Evolutionary conservation across 1,284 basidiomycete genomes (phyloP), one percentile per base, ranked within the genome.

Genomic region (Apiotrichum domesticum): DNA sequence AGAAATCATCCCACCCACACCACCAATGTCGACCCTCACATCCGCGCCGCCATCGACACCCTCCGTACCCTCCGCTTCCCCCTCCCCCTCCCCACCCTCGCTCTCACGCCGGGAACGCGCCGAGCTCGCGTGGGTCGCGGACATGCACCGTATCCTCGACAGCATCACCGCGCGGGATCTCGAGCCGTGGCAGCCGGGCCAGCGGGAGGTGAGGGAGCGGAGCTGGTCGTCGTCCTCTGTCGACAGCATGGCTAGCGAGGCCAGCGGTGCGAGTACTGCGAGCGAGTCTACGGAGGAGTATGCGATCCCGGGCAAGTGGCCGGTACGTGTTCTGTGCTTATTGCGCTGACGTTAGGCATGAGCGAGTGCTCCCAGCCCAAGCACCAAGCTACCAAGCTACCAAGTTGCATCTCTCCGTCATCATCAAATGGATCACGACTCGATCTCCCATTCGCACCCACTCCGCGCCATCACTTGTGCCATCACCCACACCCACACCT

Each of bases 81-180:
- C n/a, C 43, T 15, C 43, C 15, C 7, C 43, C 6, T 44, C 43
- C 6, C 6, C 43, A 6, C 6, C 14, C 45, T 9, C 33, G 32
- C 7, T 13, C 46, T 48, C 46, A 35, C 46, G 46, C 35, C 2
- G 3, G n/a, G 46, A 15, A 21, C 7, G 6, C 32, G 46, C 46
- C 46, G 46, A 48, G n/a, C 46, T 48, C n/a, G 46, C 35, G 2
- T 48, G 46, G 46, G 35, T 48, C 46, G 14, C 46, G 3, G 46
- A 48, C 35, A 48, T 48, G 46, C 46, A 48, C 14, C 35, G n/a
- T 35, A 35, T 48, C 46, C 34, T 48, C 33, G 46, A 48, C 46
- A 6, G 6, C n/a, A 48, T 48, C 46, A 48, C 46, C n/a, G 35
- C 46, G 3, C 3, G 35, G 35, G 46, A 48, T 35, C 15, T 48